Base-by-base conservation (phyloP, 306 rosid species). In the Vachellia pachyceras region DNA sequence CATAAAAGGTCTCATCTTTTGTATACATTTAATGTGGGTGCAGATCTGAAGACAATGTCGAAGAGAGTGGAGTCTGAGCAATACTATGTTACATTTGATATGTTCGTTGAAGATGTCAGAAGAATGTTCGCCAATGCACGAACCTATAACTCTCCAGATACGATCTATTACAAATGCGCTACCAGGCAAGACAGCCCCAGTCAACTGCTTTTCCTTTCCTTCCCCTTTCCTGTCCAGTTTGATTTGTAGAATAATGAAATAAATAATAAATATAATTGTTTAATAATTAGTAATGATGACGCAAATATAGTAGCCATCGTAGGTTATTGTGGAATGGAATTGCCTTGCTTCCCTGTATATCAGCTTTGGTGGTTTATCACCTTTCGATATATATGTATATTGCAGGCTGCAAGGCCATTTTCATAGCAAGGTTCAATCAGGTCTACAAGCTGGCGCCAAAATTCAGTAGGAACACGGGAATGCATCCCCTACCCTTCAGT, bases 1-100 rank as follows among this genome's bases (percentile, higher is more conserved):
- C 54, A 47, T 47, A 35, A 55, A 44, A 60, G 55, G 46, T 76
- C 44, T 33, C 6, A 8, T 35, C 37, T 64, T 77, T 20, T 73
- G 65, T 73, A 52, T 63, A 55, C 67, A 79, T 9, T 10, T 54
- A 13, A 58, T 55, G 40, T 79, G 83, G 72, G 6, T 54, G 85
- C 86, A 95, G 99, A 95, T 90, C 78, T 93, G 86, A 95, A 88
- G 92, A 95, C 99, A 41, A 87, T 93, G 97, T 83, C 88, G 99
- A n/a, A n/a, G n/a, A n/a, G n/a, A n/a, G n/a, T n/a, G n/a, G n/a
- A n/a, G n/a, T n/a, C n/a, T n/a, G n/a, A 95, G 82, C 97, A 88
- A 77, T 92, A 95, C 83, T 95, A 93, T 29, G 92, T 91, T 5
- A 95, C 99, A 61, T 89, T 95, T 69, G 99, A 95, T 87, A 95